Conservation (phyloP, 148 eudicot genomes). For the Rhododendron kiyosumense region DNA sequence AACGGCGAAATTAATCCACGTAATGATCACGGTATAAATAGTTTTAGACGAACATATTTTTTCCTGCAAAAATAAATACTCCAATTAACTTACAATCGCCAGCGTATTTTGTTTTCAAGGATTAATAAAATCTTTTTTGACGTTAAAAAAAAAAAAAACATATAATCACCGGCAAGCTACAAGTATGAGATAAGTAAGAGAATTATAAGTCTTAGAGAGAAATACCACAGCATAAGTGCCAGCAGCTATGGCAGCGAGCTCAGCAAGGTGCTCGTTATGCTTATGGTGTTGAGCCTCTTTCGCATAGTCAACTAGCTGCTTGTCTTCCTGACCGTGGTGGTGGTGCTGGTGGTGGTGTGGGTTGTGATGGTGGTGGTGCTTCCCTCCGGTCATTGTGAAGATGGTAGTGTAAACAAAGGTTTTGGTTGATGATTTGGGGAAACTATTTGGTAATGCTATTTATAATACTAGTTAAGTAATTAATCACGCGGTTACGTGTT, state of each 20-base stretch:
- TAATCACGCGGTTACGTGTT: not conserved
- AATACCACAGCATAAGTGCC: conserved; percentile 47
- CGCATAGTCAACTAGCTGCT: conserved; percentile 8
- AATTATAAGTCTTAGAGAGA: not conserved
- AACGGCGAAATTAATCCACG: too few species aligned
- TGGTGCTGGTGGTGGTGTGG: conserved; percentile 16
- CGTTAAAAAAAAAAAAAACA: too few species aligned
- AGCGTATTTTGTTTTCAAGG: too few species aligned
- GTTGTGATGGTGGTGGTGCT: not conserved
- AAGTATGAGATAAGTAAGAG: too few species aligned
- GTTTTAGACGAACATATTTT: too few species aligned
- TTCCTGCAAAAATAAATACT: too few species aligned
- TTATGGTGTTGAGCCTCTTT: conserved; percentile 45
- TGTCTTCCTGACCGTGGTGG: conserved; percentile 3
- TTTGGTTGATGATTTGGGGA: not conserved
- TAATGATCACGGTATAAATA: too few species aligned
- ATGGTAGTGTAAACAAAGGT: not conserved
- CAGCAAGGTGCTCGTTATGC: conserved; percentile 21
- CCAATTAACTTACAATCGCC: too few species aligned
- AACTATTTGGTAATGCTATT: not conserved
- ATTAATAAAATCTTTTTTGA: too few species aligned
- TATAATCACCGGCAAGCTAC: not conserved
- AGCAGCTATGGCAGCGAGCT: conserved; percentile 31
- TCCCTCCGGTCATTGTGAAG: conserved; percentile 4
- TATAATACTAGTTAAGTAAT: not conserved